Percentiles rank a stretch among this genome's conserved stretches.
These are phyloP conservation scores for Cryoendolithus antarcticus DNA, from an alignment of 2,329 filamentous ascomycete species.

Conservation along the genomic window DNA sequence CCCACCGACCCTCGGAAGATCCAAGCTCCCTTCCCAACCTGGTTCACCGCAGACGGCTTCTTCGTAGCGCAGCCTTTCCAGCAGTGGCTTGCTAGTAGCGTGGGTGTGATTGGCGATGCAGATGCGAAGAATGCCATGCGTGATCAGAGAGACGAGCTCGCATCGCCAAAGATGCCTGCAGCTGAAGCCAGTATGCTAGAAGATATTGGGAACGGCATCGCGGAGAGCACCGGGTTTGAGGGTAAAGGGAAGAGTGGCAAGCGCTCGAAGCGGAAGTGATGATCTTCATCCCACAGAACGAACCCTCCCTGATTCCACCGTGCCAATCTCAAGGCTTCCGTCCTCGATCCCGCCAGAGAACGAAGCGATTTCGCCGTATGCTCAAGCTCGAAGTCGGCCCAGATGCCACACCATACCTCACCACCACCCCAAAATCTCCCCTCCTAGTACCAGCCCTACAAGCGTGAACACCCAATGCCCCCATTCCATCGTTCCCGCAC, in stretches of 20 bases:
- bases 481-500: conserved; percentile 4
- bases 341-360: too few relatives aligned
- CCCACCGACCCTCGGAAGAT: conserved; percentile 35
- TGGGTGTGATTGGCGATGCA: conserved; percentile 52
- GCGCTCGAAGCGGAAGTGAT: conserved; percentile 13
- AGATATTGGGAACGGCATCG: too few relatives aligned
- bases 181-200: too few relatives aligned
- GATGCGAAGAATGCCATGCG: conserved; percentile 45
- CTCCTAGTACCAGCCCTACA: conserved; percentile 2
- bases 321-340: too few relatives aligned
- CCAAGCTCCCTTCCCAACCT: conserved; percentile 54
- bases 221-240: conserved; percentile 9
- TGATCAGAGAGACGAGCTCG: conserved; percentile 21
- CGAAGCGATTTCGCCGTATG: too few relatives aligned
- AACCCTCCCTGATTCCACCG: too few relatives aligned
- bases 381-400: too few relatives aligned
- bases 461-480: conserved; percentile 5
- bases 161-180: conserved; percentile 7
- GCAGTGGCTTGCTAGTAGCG: conserved; percentile 57
- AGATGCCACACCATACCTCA: too few relatives aligned
- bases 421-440: conserved; percentile 6
- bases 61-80: conserved; percentile 70
- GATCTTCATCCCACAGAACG: too few relatives aligned
- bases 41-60: conserved; percentile 61
- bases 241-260: conserved; percentile 13